Base-by-base conservation (phyloP, 2,329 filamentous ascomycete genomes). In the Penicillium sp. region DNA sequence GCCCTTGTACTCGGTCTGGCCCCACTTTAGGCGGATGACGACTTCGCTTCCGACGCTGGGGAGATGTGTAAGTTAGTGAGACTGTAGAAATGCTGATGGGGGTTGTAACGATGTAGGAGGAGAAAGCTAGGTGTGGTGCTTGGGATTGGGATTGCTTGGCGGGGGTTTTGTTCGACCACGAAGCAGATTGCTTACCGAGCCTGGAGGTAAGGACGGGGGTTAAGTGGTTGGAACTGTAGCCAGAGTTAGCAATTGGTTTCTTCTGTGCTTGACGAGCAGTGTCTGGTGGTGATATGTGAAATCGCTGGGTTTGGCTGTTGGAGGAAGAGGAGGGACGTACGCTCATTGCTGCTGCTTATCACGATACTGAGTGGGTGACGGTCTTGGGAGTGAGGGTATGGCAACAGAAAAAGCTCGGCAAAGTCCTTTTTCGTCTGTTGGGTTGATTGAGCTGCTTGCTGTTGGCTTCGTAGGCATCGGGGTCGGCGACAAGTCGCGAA, bases 141-240 rank as follows among this genome's bases (percentile, higher is more conserved):
- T 19, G 25, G 16, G 25, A 4, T 25, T 19, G 16, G 16, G 25
- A 4, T 19, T 35, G 45, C 38, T 42, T 35, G 29, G 40, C 28
- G n/a, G 37, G 43, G 29, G 34, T 4, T 14, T 9, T 12, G 39
- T 36, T 37, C 6, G 29, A 18, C 40, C 31, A 29, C 31, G 37
- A 14, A n/a, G 16, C 41, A 52, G 36, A 49, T 29, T 55, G 80
- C 84, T 64, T 83, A 89, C 84, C 96, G 84, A 68, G 85, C 85
- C 77, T 96, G 90, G 69, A 99, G 87, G 81, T 96, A 90, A 36
- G 93, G 93, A 72, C 92, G 89, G 68, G 93, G 93, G 80, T 99
- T 99, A 67, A 97, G 80, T 57, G 93, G 93, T 71, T 95, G 86
- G 77, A 95, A 95, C 82, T 86, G 41, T 29, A 49, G n/a, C 25